phyloP scores from a whole-genome alignment of 2,329 filamentous ascomycete species.

The Cladosporium sp. region DNA sequence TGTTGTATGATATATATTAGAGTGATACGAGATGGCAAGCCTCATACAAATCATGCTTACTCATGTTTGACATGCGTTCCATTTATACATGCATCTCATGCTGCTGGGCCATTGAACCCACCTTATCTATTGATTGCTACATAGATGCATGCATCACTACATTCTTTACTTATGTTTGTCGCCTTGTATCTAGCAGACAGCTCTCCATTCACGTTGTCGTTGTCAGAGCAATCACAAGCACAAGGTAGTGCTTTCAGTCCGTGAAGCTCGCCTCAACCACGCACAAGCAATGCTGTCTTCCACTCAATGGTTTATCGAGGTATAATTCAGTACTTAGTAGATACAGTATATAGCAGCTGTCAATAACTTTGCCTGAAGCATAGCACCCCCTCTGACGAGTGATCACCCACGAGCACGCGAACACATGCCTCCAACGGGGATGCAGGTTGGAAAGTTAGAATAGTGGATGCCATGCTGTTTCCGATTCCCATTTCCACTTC shows the following conservation, averaged over 20 bases:
- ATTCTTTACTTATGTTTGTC: not conserved
- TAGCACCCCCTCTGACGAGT: not conserved
- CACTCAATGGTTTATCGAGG: not conserved
- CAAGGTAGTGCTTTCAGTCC: not conserved
- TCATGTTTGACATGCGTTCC: not conserved
- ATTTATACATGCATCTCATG: not conserved
- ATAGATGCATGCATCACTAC: not conserved
- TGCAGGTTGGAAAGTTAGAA: not conserved
- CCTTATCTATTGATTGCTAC: not conserved
- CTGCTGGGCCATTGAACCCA: not conserved
- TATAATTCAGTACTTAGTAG: not conserved
- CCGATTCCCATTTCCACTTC: not conserved
- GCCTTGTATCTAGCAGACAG: not conserved
- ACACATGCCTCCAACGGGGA: not conserved
- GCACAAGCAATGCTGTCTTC: not conserved
- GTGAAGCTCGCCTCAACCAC: not conserved
- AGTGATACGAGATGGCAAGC: not conserved
- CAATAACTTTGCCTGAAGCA: not conserved
- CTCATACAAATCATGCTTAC: not conserved
- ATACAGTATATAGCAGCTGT: not conserved
- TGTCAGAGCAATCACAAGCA: not conserved
- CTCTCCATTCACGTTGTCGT: not conserved
- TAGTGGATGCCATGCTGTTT: constrained; percentile 1
- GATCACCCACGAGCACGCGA: not conserved
- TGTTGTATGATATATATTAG: not conserved